Base-by-base conservation (phyloP, 2,329 filamentous ascomycete species). In the Colletotrichum lupini region DNA sequence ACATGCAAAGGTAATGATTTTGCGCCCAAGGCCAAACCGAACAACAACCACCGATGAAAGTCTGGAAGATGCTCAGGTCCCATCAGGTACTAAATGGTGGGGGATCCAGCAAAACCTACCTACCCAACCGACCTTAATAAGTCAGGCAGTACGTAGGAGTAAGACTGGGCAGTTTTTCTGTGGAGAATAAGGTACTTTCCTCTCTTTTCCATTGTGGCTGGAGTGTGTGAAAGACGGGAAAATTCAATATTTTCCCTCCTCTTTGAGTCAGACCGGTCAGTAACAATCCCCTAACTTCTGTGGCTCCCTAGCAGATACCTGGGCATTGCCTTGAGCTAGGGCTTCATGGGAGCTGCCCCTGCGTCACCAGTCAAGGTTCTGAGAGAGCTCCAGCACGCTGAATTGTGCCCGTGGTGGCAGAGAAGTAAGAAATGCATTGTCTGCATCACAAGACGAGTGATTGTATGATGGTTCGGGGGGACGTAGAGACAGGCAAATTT, bases 221-320 rank as follows among this genome's bases (percentile, higher is more conserved):
- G 24, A 46, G 24, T 14, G 9, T 32, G n/a, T 12, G 4, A 35
- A 52, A 62, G 11, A 62, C 11, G 32, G 30, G 52, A n/a, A 37
- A 19, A 46, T 9, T n/a, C n/a, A 35, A 19, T 2, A 22, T 9
- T 49, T 49, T 14, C 19, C 19, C 19, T 19, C 42, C n/a, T n/a
- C 5, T 35, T 52, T 37, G 61, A 64, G 61, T 64, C 49, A 55
- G 61, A 64, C 61, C 49, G 49, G 61, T 14, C 22, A 22, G 61
- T 14, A 24, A 53, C n/a, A 24, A 16, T 9, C 19, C 42, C 49
- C 24, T 3, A 19, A 42, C 37, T 19, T 42, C 37, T 6, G 16
- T 42, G 37, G 14, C 16, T 42, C 37, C 37, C 37, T 8, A 42
- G 37, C 37, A 42, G 37, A 42, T 42, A 37, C 1, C 12, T 5